Evolutionary conservation across 345 rosid species (phyloP).

Genomic region (Balakata baccata): DNA sequence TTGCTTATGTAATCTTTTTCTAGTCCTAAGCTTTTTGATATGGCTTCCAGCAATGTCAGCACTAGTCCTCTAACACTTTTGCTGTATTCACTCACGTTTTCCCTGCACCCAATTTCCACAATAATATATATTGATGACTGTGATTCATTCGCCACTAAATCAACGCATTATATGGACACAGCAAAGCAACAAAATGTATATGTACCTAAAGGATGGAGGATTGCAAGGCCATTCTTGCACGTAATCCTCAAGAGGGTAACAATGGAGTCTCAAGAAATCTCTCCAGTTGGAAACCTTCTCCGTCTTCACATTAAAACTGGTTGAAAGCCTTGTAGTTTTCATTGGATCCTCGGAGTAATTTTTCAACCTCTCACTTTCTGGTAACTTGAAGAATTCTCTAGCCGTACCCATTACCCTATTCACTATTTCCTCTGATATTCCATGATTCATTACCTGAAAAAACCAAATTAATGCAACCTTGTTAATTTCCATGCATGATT

Average conservation of each 20-base stretch:
- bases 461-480: no score
- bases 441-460: conserved; percentile 68
- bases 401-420: conserved; percentile 38
- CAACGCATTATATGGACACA: background rate
- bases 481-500: no score
- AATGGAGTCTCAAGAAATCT: conserved; percentile 72
- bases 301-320: conserved; percentile 67
- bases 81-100: conserved; percentile 58
- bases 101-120: conserved; percentile 20
- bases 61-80: conserved; percentile 44
- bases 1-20: conserved; percentile 41
- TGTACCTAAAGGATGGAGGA: conserved; percentile 59
- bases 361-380: conserved; percentile 66
- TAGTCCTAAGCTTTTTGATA: conserved; percentile 75
- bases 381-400: conserved; percentile 55
- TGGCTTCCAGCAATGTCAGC: conserved; percentile 52
- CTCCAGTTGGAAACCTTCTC: conserved; percentile 80
- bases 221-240: conserved; percentile 70
- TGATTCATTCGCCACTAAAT: no score
- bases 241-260: conserved; percentile 62
- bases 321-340: conserved; percentile 56
- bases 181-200: background rate
- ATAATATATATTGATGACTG: background rate
- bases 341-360: conserved; percentile 60
- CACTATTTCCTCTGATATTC: conserved; percentile 37